Base-by-base conservation (phyloP, 495 filamentous ascomycete genomes). In the Penicillium angulare region DNA sequence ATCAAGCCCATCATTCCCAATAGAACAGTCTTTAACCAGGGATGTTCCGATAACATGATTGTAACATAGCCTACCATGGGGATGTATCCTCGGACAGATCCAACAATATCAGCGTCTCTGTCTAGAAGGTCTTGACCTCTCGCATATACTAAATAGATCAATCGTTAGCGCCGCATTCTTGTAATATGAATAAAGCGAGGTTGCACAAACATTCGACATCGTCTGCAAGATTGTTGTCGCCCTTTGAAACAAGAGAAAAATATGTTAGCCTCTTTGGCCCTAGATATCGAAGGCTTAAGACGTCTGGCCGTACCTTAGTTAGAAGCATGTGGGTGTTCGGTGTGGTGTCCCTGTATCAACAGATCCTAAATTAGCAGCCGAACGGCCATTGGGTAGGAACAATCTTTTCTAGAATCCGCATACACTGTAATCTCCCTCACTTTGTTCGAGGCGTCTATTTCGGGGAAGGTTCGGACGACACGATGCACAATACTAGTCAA, bases 31-130 rank as follows among this genome's bases (percentile, higher is more conserved):
- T 99, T 99, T 57, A 97, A 61, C 95, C 93, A 97, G 15, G 95
- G 93, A 65, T 99, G 87, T 68, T 99, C 93, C 49, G 87, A 91
- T 45, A 99, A 77, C 73, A 99, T 79, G 61, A 99, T 99, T 7
- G 93, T 99, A 24, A 97, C 92, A 64, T 97, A 99, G 34, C 93
- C 93, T 3, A 99, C 92, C 62, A 91, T 90, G 0, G 93, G 93
- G 34, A 97, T 85, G 66, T 91, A 99, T n/a, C 83, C 93, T 9
- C 91, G 77, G 16, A 97, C 93, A 63, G 89, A 95, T 23, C 93
- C 93, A 41, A 97, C 90, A 16, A 33, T 46, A 26, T 46, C 29
- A 23, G 18, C 80, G 57, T 78, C 64, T n/a, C 95, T 81, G 55
- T 87, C 80, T 22, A 99, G 78, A 60, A 89, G 91, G 60, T 87